Base-by-base conservation (phyloP, 2,329 filamentous ascomycete genomes). In the Monilinia aucupariae region DNA sequence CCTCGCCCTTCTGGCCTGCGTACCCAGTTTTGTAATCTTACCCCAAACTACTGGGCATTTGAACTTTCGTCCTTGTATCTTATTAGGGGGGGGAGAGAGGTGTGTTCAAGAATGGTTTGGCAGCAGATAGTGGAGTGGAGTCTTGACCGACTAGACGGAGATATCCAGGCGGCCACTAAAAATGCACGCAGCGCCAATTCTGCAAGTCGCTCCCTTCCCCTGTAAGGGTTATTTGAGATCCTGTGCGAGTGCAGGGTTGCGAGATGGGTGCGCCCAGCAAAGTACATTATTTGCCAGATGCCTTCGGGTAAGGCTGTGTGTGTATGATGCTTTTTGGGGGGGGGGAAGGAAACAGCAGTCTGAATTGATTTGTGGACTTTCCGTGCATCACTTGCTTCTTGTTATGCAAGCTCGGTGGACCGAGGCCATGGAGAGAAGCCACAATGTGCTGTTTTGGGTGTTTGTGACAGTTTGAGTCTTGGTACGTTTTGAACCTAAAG, bases 221-320 rank as follows among this genome's bases (percentile, higher is more conserved):
- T 47, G 55, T 43, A 48, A 48, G 43, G 56, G 37, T 43, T 39
- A 22, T 58, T 30, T 30, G 54, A 47, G 54, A 58, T 47, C 41
- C 54, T 47, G 43, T 48, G 30, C 30, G 30, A 47, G 53, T 47
- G 54, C 53, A 55, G 30, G 39, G 53, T 55, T 45, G 39, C 30
- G 22, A 47, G 54, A 56, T 56, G 54, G 41, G 27, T 37, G 34
- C 47, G 54, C 41, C 54, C 54, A 56, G 41, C n/a, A 13, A 56
- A 47, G 30, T 47, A 63, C 61, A 59, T 51, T 45, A 30, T 30
- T 58, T 62, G 61, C 47, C 54, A 59, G 61, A 63, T 59, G 47
- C 37, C 59, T 59, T 59, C 61, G 61, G 61, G 61, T 63, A 63
- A 63, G 61, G 61, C 61, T 63, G 54, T 63, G 61, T 30, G 27